These are phyloP conservation scores for Vigna hirtella DNA, from an alignment of 306 rosid genomes.

Conservation along the genomic window DNA sequence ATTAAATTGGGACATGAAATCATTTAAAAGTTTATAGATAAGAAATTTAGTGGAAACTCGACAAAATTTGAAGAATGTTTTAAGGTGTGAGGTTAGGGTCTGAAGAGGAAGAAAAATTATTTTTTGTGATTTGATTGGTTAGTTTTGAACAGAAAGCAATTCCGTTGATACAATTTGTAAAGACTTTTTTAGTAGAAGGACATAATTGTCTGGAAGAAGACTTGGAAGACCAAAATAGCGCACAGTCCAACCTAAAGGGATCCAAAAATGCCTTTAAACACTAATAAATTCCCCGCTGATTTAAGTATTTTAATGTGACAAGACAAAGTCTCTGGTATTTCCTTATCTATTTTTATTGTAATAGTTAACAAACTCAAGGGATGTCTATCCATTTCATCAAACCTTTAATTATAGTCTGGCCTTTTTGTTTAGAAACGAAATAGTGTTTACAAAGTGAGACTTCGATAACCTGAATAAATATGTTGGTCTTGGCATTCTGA, in stretches of 20 bases:
- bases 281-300: not conserved
- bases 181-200: not conserved
- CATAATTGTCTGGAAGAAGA: not conserved
- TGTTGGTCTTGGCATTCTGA: conserved; percentile 23
- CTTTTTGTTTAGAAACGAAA: not conserved
- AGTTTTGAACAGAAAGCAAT: not conserved
- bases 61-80: not conserved
- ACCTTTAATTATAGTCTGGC: conserved; percentile 7
- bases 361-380: conserved; percentile 14
- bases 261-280: not conserved
- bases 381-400: conserved; percentile 1
- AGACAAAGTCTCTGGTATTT: conserved; percentile 17
- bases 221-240: not conserved
- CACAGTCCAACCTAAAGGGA: not conserved
- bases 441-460: conserved; percentile 18
- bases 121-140: not conserved
- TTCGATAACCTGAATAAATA: not conserved
- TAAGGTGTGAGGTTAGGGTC: not conserved
- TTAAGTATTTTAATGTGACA: not conserved
- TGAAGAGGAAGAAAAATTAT: not conserved
- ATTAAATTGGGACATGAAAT: not conserved
- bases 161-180: not conserved
- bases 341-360: conserved; percentile 18
- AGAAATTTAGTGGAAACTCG: not conserved
- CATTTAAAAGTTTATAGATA: not conserved